Conservation (phyloP, 805 yeast species). For the Hanseniaspora taiwanica region DNA sequence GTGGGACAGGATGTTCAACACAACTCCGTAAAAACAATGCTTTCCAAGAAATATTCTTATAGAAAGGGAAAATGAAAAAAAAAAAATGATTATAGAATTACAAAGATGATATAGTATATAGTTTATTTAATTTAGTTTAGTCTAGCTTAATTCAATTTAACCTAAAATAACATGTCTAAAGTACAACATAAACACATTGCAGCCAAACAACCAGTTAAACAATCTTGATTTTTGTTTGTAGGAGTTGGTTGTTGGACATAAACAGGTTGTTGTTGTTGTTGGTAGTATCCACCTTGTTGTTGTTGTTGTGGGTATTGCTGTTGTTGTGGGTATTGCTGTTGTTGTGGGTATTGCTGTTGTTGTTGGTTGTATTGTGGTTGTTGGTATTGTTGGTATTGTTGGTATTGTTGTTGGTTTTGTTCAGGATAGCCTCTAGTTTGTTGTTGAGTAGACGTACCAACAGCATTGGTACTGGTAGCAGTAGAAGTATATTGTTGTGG, state of each 20-base stretch:
- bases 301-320: conserved; percentile 29
- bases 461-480: conserved; percentile 8
- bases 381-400: conserved; percentile 7
- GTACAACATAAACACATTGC: conserved; percentile 45
- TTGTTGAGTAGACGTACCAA: too few species aligned
- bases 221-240: conserved; percentile 25
- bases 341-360: conserved; percentile 24
- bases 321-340: conserved; percentile 32
- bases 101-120: too few species aligned
- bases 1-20: conserved; percentile 36
- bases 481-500: conserved; percentile 6
- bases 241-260: conserved; percentile 39
- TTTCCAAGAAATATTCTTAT: conserved; percentile 42
- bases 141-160: not conserved
- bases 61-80: not conserved
- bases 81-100: not conserved
- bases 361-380: conserved; percentile 23
- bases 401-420: conserved; percentile 7
- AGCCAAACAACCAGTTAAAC: conserved; percentile 41
- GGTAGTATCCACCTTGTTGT: conserved; percentile 20
- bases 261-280: conserved; percentile 37
- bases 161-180: conserved; percentile 34
- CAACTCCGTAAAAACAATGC: conserved; percentile 32
- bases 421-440: conserved; percentile 12
- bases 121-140: not conserved